A percentile compares a stretch with the other conserved stretches of the same genome.
phyloP scores from a whole-genome alignment of 129 eudicot species.

The Centaurea solstitialis region DNA sequence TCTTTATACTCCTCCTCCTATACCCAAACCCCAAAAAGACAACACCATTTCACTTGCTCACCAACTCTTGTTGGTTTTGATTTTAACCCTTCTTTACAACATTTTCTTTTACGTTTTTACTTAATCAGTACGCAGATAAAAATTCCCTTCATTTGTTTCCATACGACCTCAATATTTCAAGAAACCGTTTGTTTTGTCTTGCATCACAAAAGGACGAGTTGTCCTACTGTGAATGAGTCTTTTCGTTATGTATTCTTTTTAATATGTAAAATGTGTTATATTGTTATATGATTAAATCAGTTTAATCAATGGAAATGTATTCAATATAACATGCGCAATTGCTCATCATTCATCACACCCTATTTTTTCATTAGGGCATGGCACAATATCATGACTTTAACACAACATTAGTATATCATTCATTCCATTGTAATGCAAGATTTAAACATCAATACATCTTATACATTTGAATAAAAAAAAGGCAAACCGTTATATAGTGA shows the following conservation, averaged over 20 bases:
- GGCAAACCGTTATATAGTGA: too few relatives aligned
- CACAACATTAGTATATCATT: too few relatives aligned
- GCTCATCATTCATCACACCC: too few relatives aligned
- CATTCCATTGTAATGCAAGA: too few relatives aligned
- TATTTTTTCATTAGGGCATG: too few relatives aligned
- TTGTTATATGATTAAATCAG: neutral
- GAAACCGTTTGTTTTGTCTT: neutral
- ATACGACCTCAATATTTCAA: neutral
- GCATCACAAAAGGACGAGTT: neutral
- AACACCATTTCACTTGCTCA: slow-evolving; percentile 25
- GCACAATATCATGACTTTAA: too few relatives aligned
- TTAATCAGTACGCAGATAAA: neutral
- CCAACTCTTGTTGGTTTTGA: slow-evolving; percentile 26
- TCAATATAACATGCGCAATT: too few relatives aligned
- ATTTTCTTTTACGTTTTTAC: slow-evolving; percentile 14
- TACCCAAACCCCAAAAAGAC: slow-evolving; percentile 1
- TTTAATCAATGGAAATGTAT: too few relatives aligned
- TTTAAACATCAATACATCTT: too few relatives aligned
- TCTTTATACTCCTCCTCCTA: slow-evolving; percentile 56
- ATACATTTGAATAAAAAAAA: too few relatives aligned
- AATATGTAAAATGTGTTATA: neutral
- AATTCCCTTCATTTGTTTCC: neutral
- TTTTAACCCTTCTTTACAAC: slow-evolving; percentile 29
- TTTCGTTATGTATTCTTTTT: neutral
- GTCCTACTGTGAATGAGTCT: neutral